Conservation (phyloP, 352 stramenopile species). For the Thalassiosira hispida region DNA sequence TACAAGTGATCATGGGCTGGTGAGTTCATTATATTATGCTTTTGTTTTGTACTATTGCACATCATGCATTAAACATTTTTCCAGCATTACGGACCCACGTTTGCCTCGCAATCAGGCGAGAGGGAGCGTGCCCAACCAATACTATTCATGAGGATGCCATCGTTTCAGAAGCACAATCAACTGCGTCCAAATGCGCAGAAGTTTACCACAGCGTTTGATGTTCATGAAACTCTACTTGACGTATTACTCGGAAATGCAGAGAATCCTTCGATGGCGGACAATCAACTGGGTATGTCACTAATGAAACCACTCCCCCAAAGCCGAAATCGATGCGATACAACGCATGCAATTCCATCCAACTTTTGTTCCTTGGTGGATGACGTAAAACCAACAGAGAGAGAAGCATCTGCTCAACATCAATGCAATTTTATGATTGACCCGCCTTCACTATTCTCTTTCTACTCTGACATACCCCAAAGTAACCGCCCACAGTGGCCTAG, state of each 20-base stretch:
- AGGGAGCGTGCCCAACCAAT: constrained; percentile 55
- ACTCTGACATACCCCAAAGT: constrained; percentile 62
- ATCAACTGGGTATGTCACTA: constrained; percentile 27
- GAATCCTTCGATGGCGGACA: not conserved
- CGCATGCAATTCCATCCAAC: constrained; percentile 24
- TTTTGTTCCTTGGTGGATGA: constrained; percentile 27
- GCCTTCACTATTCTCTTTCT: constrained; percentile 69
- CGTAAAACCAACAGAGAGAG: not conserved
- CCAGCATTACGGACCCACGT: constrained; percentile 64
- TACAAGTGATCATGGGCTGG: constrained; percentile 52
- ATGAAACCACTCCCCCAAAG: constrained; percentile 12
- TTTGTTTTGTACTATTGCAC: not conserved
- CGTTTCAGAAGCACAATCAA: constrained; percentile 6
- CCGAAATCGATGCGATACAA: constrained; percentile 17
- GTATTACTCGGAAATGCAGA: constrained; percentile 14
- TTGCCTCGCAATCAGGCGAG: constrained; percentile 37
- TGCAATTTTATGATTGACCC: constrained; percentile 36
- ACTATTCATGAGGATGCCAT: constrained; percentile 49
- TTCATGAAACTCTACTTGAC: constrained; percentile 59
- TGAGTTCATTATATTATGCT: not conserved
- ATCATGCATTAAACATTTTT: not conserved
- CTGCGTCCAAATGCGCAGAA: constrained; percentile 38
- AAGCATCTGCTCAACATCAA: not conserved
- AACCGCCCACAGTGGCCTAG: constrained; percentile 25
- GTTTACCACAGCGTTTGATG: constrained; percentile 65